phyloP scores from a whole-genome alignment of 2,329 filamentous ascomycete species.

The Myotisia sp. region DNA sequence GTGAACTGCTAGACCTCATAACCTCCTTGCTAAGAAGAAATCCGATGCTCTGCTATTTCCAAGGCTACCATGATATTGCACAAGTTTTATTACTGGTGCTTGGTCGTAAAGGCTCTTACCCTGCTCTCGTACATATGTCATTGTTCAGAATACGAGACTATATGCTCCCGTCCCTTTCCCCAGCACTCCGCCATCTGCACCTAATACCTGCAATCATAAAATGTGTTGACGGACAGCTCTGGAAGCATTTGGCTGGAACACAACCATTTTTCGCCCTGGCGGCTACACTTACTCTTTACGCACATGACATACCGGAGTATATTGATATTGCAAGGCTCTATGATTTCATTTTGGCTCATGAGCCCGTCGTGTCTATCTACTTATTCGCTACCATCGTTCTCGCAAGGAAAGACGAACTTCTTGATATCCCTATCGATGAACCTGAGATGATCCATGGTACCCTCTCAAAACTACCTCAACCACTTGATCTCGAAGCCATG shows the following conservation, averaged over 20 bases:
- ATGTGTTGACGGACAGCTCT: slow-evolving; percentile 56
- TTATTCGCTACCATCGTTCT: slow-evolving; percentile 82
- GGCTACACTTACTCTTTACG: slow-evolving; percentile 90
- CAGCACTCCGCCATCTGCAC: slow-evolving; percentile 70
- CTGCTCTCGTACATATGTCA: slow-evolving; percentile 65
- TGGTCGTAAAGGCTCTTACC: slow-evolving; percentile 44
- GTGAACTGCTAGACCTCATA: slow-evolving; percentile 67
- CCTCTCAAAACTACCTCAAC: slow-evolving; percentile 70
- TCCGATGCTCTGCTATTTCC: slow-evolving; percentile 85
- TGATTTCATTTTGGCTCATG: slow-evolving; percentile 74
- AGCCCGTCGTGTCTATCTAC: slow-evolving; percentile 82
- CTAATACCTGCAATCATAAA: slow-evolving; percentile 71
- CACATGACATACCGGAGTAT: slow-evolving; percentile 87
- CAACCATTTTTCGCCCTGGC: slow-evolving; percentile 86
- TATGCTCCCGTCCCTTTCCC: slow-evolving; percentile 78
- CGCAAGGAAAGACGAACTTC: slow-evolving; percentile 65
- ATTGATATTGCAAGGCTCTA: slow-evolving; percentile 79
- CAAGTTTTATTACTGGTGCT: slow-evolving; percentile 88
- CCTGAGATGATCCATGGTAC: slow-evolving; percentile 85
- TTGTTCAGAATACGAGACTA: slow-evolving; percentile 88
- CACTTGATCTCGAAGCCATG: slow-evolving; percentile 65
- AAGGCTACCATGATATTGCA: slow-evolving; percentile 96
- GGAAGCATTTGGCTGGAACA: slow-evolving; percentile 57
- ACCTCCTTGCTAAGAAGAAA: slow-evolving; percentile 63
- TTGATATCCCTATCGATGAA: slow-evolving; percentile 68